Evolutionary conservation across 2,329 filamentous ascomycete genomes (phyloP), one percentile per base, ranked within the genome.

Genomic region (Claviceps sp.): DNA sequence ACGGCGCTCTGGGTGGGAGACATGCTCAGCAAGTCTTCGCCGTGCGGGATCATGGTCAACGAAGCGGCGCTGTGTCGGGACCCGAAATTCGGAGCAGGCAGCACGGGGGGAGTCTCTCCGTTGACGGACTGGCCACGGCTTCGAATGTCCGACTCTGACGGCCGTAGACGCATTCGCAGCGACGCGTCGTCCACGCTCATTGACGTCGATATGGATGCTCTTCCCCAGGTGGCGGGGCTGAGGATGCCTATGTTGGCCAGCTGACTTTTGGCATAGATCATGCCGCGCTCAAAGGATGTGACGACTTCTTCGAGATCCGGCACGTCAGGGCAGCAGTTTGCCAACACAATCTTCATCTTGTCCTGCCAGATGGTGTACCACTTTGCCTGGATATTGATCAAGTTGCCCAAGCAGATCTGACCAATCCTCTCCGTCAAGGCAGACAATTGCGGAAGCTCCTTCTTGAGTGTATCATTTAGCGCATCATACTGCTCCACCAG

Each of bases 381-480:
- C 48, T 80, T 76, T 18, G 81, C 77, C 67, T 96, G 90, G 46
- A 95, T 84, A 56, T 85, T 82, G 58, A 96, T 81, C 61, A 97
- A 88, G 60, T 88, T 89, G 53, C 78, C 80, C 44, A 95, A 75
- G 60, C 88, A 91, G 24, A 86, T 84, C 60, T 89, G 86, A 60
- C 93, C 88, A 55, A 96, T 73, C 60, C 84, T 86, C 55, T 88
- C 87, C 1, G 91, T 96, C 56, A 93, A 71, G 7, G 73, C 70
- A 50, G 93, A 95, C 16, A 98, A 76, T 63, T 84, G 84, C 1
- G 91, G 91, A 47, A 98, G 76, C 64, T 97, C 91, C 58, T 91
- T 85, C 68, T 95, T 96, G 54, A 97, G 75, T 0, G 91, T 88
- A 56, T 95, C 88, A 63, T 97, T 97, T 54, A 98, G 74, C 7